Evolutionary conservation across 2,329 filamentous ascomycete genomes (phyloP), one percentile per base, ranked within the genome.

Genomic region (Aspergillus fumigatiaffinis): DNA sequence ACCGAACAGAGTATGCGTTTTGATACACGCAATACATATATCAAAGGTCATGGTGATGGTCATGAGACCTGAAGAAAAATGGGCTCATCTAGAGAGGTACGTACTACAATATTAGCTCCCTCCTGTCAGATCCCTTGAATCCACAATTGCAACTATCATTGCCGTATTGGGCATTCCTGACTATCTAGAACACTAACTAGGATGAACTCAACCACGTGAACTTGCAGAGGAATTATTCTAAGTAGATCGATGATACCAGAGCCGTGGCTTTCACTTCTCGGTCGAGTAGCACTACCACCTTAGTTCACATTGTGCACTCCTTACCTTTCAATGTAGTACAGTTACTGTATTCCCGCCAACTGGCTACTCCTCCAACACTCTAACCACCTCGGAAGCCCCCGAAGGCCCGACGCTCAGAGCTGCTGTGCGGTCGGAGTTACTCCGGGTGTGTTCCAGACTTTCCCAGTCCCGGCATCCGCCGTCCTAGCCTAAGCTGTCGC

Each of bases 1-100:
- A 38, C 32, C 14, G 32, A 38, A 17, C 32, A 17, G 32, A 17
- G 32, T 38, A 17, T 38, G 14, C 5, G 32, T 17, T 35, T 7
- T 38, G 14, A 17, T 17, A 38, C 32, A 6, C 12, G 14, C 32
- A 35, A 35, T 17, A 35, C 10, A 35, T 5, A 35, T 35, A 35
- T 7, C 14, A 38, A 38, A 17, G 44, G 46, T 50, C 58, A 52
- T 35, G 62, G 66, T 67, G 65, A 68, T 68, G 62, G 66, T 68
- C 66, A 68, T 68, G 66, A 52, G 66, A 67, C 66, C 62, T 51
- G 44, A 44, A 61, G 60, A 62, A 65, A 66, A 65, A 64, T 38
- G 14, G 32, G 5, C 17, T n/a, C 32, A 38, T 38, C 32, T 7
- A 7, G 5, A 26, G 25, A 26, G 25, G 25, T 26, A 3, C 5